phyloP scores from a whole-genome alignment of 2,329 filamentous ascomycete genomes.

The Botrytis pseudocinerea region DNA sequence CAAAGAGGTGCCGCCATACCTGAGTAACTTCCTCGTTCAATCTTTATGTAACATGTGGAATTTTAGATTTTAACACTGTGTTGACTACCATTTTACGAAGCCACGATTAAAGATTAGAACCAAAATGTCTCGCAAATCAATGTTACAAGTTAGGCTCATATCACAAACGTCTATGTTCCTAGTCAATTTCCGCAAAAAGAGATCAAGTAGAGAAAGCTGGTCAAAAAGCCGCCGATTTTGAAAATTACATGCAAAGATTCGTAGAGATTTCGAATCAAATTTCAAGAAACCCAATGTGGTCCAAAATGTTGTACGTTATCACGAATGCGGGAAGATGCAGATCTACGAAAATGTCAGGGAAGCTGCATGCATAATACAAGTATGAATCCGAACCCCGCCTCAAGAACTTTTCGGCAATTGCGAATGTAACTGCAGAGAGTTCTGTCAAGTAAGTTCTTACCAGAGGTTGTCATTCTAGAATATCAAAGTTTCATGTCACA shows the following conservation, averaged over 20 bases:
- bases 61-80: accelerated
- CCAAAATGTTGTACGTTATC: neutral
- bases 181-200: too few species aligned
- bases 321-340: neutral
- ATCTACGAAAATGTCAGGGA: neutral
- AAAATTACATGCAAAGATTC: neutral
- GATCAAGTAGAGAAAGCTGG: too few species aligned
- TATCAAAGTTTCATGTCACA: neutral
- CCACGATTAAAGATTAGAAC: accelerated
- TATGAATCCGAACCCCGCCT: neutral
- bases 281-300: neutral
- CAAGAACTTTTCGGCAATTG: neutral
- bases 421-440: neutral
- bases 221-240: neutral
- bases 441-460: too few species aligned
- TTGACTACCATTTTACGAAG: neutral
- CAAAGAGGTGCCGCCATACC: neutral
- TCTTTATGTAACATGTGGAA: neutral
- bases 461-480: neutral
- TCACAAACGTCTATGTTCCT: neutral
- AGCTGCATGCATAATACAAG: neutral
- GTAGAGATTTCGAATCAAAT: neutral
- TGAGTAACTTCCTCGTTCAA: neutral
- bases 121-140: too few species aligned
- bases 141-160: neutral